phyloP scores from a whole-genome alignment of 805 yeast genomes.

The Saccharomyces mikatae region DNA sequence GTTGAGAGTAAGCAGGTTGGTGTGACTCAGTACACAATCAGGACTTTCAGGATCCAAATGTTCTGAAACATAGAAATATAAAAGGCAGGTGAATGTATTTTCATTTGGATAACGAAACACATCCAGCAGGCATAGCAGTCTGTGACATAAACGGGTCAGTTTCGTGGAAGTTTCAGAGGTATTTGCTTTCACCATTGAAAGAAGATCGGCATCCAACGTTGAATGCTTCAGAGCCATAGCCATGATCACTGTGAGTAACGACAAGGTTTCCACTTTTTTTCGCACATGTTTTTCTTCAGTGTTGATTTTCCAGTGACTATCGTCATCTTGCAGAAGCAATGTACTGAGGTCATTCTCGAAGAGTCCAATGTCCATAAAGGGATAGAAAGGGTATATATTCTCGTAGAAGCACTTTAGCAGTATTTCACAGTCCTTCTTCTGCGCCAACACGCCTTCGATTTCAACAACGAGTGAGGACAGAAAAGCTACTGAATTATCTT shows the following conservation, averaged over 20 bases:
- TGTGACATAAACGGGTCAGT: background rate
- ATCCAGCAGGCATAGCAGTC: conserved; percentile 9
- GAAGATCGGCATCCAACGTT: no score
- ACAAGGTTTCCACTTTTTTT: no score
- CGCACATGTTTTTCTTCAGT: no score
- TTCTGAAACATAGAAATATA: conserved; percentile 9
- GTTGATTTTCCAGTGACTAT: no score
- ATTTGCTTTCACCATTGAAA: no score
- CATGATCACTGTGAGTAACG: no score
- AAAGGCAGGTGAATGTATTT: conserved; percentile 6
- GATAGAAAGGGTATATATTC: conserved; percentile 19
- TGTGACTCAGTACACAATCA: conserved; percentile 5
- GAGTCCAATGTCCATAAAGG: conserved; percentile 12
- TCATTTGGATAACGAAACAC: conserved; percentile 13
- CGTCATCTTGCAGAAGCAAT: no score
- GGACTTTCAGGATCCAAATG: conserved; percentile 10
- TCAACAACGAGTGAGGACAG: conserved; percentile 8
- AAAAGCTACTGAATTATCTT: conserved; percentile 7
- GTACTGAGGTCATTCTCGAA: conserved; percentile 6
- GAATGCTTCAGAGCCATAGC: no score
- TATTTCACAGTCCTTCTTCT: conserved; percentile 5
- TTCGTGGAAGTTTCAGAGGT: no score
- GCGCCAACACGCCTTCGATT: conserved; percentile 8
- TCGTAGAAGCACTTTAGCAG: conserved; percentile 13
- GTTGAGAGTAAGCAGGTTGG: conserved; percentile 7